phyloP scores from a whole-genome alignment of 2,329 filamentous ascomycete species.

The Massarina eburnea region DNA sequence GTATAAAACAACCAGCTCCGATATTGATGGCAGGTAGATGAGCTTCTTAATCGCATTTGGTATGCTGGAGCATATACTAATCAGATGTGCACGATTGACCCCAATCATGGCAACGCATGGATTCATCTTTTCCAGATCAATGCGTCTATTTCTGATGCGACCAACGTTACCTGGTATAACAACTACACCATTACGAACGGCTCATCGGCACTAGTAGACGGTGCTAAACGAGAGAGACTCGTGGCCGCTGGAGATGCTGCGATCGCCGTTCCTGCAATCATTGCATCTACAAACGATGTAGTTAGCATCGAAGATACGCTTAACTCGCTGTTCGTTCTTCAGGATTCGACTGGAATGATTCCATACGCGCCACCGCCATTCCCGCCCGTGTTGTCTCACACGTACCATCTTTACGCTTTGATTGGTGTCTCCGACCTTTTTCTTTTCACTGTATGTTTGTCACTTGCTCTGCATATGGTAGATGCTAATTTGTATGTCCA shows the following conservation, averaged over 20 bases:
- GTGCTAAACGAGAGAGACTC: constrained; percentile 60
- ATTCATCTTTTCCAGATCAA: constrained; percentile 35
- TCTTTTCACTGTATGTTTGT: constrained; percentile 39
- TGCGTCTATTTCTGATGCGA: constrained; percentile 28
- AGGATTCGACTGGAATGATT: constrained; percentile 49
- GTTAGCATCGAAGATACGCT: constrained; percentile 54
- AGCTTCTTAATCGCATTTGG: constrained; percentile 48
- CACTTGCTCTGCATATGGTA: background rate
- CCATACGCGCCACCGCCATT: constrained; percentile 56
- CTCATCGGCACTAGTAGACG: constrained; percentile 49
- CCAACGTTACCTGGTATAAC: constrained; percentile 44
- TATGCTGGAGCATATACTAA: constrained; percentile 47
- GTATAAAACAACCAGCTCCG: background rate
- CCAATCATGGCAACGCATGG: constrained; percentile 38
- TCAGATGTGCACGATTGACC: constrained; percentile 44
- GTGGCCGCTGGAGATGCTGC: constrained; percentile 66
- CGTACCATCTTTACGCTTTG: constrained; percentile 58
- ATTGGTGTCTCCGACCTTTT: constrained; percentile 51
- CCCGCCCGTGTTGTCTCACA: constrained; percentile 48
- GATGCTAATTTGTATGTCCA: constrained; percentile 11
- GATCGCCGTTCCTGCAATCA: constrained; percentile 57
- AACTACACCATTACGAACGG: constrained; percentile 48
- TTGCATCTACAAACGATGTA: constrained; percentile 58
- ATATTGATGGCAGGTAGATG: constrained; percentile 37
- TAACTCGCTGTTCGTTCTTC: constrained; percentile 50